phyloP scores from a whole-genome alignment of 2,329 filamentous ascomycete genomes.

The Alternaria ethzedia region DNA sequence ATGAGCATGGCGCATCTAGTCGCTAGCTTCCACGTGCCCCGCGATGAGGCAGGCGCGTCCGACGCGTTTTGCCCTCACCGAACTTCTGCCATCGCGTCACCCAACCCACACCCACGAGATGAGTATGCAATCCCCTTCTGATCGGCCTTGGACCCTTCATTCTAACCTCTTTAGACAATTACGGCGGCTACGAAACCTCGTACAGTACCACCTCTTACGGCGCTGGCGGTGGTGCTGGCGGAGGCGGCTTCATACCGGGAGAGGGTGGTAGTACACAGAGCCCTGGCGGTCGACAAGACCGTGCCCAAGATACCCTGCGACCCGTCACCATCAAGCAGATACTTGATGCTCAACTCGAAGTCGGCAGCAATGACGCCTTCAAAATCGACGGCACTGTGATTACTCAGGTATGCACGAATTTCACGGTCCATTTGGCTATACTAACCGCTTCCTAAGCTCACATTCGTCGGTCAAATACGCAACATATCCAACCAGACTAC shows the following conservation, averaged over 20 bases:
- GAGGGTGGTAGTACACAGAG: constrained; percentile 56
- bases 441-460: constrained; percentile 63
- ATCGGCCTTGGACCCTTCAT: too few relatives aligned
- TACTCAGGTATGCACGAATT: constrained; percentile 57
- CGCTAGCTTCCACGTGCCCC: constrained; percentile 24
- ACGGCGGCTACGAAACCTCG: constrained; percentile 52
- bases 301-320: constrained; percentile 83
- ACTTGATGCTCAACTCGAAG: constrained; percentile 69
- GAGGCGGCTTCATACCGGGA: constrained; percentile 67
- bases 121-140: constrained; percentile 18
- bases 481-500: constrained; percentile 85
- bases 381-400: constrained; percentile 79
- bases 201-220: constrained; percentile 62
- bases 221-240: constrained; percentile 60
- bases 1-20: not conserved
- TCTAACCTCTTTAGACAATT: constrained; percentile 31
- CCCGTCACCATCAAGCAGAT: constrained; percentile 97
- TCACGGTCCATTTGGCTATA: not conserved
- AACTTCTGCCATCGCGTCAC: constrained; percentile 11
- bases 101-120: constrained; percentile 19
- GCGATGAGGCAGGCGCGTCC: constrained; percentile 31
- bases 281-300: constrained; percentile 54
- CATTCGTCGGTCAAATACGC: constrained; percentile 89
- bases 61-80: constrained; percentile 37
- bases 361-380: constrained; percentile 70